phyloP scores from a whole-genome alignment of 1,284 basidiomycete genomes.

The Rhodotorula sp. region DNA sequence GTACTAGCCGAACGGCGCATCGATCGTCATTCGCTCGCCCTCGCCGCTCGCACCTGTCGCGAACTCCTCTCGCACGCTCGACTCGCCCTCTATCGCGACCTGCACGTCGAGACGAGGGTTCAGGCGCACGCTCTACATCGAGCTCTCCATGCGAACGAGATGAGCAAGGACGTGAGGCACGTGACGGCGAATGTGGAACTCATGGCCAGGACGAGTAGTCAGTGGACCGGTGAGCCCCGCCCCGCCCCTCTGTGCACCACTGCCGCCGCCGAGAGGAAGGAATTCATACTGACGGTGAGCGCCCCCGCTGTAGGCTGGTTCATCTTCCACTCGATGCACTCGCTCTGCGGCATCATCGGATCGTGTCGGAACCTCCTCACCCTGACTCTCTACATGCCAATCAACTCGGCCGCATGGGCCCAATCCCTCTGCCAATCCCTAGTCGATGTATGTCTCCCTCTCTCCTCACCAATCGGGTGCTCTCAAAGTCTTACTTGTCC shows the following conservation, averaged over 20 bases:
- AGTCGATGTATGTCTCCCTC: conserved; percentile 18
- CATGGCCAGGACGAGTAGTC: conserved; percentile 33
- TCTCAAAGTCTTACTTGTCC: neutral
- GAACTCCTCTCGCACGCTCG: conserved; percentile 27
- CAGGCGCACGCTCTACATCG: conserved; percentile 38
- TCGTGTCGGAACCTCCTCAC: conserved; percentile 31
- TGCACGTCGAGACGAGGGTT: conserved; percentile 30
- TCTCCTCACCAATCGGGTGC: too few relatives aligned
- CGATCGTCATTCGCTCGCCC: conserved; percentile 25
- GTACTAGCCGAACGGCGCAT: neutral
- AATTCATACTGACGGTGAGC: neutral
- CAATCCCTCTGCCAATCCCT: conserved; percentile 28
- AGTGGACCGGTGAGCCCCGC: conserved; percentile 32
- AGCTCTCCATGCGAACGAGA: conserved; percentile 31
- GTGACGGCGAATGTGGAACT: conserved; percentile 31
- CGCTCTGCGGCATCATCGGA: conserved; percentile 39
- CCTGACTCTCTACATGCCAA: conserved; percentile 33
- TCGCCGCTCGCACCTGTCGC: conserved; percentile 14
- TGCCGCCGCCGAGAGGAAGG: too few relatives aligned
- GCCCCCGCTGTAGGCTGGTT: conserved; percentile 29
- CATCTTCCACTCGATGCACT: conserved; percentile 42
- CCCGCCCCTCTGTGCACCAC: neutral
- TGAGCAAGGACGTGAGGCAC: conserved; percentile 14
- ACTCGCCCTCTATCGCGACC: conserved; percentile 25
- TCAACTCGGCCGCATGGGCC: conserved; percentile 33